Evolutionary conservation across 2,329 filamentous ascomycete genomes (phyloP).

Genomic region (Canariomyces notabilis): DNA sequence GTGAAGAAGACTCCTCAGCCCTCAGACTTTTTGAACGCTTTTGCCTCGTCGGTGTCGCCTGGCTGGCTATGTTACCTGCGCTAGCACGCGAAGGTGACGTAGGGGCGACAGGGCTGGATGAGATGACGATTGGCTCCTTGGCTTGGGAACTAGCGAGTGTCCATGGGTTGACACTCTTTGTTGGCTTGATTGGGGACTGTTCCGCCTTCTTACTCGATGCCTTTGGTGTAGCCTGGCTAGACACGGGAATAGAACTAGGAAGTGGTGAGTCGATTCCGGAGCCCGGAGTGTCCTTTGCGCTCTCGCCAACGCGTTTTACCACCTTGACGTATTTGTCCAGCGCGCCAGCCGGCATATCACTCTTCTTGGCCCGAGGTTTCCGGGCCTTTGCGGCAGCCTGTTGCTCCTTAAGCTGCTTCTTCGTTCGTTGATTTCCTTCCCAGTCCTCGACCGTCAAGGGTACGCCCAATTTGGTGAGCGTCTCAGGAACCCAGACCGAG

Average conservation of each 20-base stretch:
- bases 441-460: constrained; percentile 62
- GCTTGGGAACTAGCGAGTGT: constrained; percentile 36
- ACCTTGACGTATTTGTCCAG: constrained; percentile 37
- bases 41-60: constrained; percentile 1
- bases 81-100: constrained; percentile 3
- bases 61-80: neutral
- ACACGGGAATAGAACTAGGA: neutral
- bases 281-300: constrained; percentile 2
- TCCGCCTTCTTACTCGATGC: constrained; percentile 29
- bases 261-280: constrained; percentile 1
- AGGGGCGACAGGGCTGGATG: constrained; percentile 26
- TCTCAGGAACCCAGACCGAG: constrained; percentile 64
- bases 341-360: constrained; percentile 27
- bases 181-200: constrained; percentile 20
- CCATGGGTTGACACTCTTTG: constrained; percentile 35
- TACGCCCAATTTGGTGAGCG: constrained; percentile 58
- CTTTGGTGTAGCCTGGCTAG: neutral
- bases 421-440: constrained; percentile 41
- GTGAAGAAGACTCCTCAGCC: neutral
- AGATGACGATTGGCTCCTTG: constrained; percentile 25
- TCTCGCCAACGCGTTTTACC: constrained; percentile 29
- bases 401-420: constrained; percentile 28
- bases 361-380: constrained; percentile 20
- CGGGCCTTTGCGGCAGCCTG: constrained; percentile 17
- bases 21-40: neutral